phyloP scores from a whole-genome alignment of 1,284 basidiomycete species.

The Anthracocystis panici-leucophaei region DNA sequence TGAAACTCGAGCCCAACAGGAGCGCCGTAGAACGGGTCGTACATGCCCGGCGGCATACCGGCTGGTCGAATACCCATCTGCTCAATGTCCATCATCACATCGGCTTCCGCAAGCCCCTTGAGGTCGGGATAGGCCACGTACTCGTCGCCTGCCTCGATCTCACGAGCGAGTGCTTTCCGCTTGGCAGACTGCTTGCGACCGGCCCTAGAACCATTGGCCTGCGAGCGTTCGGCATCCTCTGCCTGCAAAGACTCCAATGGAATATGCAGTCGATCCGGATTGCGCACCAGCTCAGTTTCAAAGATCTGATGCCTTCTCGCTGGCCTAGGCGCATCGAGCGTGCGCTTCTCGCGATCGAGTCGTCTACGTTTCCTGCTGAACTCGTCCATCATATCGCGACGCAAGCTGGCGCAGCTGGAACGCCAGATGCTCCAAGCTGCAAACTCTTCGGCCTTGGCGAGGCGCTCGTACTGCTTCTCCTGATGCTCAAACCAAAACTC shows the following conservation, averaged over 20 bases:
- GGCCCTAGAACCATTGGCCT: constrained; percentile 8
- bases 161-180: constrained; percentile 39
- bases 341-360: constrained; percentile 82
- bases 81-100: constrained; percentile 66
- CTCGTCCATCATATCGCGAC: constrained; percentile 84
- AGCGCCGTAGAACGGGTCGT: constrained; percentile 43
- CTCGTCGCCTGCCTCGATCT: constrained; percentile 43
- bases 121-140: constrained; percentile 66
- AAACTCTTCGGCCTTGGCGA: constrained; percentile 75
- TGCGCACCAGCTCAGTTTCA: constrained; percentile 65
- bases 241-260: constrained; percentile 11
- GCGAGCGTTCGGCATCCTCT: constrained; percentile 17
- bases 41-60: constrained; percentile 38
- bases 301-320: constrained; percentile 65
- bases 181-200: constrained; percentile 41
- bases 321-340: constrained; percentile 79
- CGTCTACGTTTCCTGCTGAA: constrained; percentile 82
- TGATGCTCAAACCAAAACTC: constrained; percentile 74
- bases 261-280: constrained; percentile 53
- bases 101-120: constrained; percentile 61
- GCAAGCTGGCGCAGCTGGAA: constrained; percentile 71
- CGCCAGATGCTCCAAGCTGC: constrained; percentile 78
- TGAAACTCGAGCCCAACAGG: constrained; percentile 39
- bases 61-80: constrained; percentile 64
- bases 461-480: constrained; percentile 78